A percentile compares a stretch with the other conserved stretches of the same genome.
These are phyloP conservation scores for Acer yangbiense DNA, from an alignment of 345 rosid genomes.

Conservation along the genomic window DNA sequence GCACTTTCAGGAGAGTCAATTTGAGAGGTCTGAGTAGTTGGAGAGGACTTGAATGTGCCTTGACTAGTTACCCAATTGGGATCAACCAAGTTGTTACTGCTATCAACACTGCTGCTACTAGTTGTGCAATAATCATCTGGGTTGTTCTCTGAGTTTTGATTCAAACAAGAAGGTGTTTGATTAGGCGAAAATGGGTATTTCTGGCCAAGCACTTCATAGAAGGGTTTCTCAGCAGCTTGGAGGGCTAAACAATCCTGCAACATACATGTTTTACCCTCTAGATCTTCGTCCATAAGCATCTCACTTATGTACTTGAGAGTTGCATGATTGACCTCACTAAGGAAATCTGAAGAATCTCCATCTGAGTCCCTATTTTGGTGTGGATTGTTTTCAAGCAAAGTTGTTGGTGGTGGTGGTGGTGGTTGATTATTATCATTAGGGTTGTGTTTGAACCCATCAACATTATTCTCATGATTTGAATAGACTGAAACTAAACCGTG, in stretches of 20 bases:
- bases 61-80: slow-evolving; percentile 9
- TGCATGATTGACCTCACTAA: slow-evolving; percentile 22
- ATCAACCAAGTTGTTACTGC: slow-evolving; percentile 19
- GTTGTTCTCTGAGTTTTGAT: slow-evolving; percentile 4
- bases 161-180: background rate
- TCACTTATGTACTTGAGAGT: slow-evolving; percentile 55
- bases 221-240: slow-evolving; percentile 61
- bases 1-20: slow-evolving; percentile 22
- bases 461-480: slow-evolving; percentile 1
- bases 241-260: slow-evolving; percentile 56
- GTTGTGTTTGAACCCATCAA: background rate
- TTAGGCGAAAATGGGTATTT: slow-evolving; percentile 33
- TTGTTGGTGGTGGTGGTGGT: background rate
- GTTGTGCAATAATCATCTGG: slow-evolving; percentile 17
- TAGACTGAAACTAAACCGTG: background rate
- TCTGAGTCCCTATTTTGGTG: background rate
- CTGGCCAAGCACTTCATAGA: slow-evolving; percentile 52
- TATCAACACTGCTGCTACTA: slow-evolving; percentile 12
- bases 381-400: background rate
- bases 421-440: background rate
- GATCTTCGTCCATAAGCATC: slow-evolving; percentile 64
- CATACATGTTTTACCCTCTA: slow-evolving; percentile 57
- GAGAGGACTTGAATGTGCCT: slow-evolving; percentile 6
- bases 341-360: slow-evolving; percentile 10
- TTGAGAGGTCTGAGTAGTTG: background rate